Conservation (phyloP, 78 protist species). For the Creolimax fragrantissima region DNA sequence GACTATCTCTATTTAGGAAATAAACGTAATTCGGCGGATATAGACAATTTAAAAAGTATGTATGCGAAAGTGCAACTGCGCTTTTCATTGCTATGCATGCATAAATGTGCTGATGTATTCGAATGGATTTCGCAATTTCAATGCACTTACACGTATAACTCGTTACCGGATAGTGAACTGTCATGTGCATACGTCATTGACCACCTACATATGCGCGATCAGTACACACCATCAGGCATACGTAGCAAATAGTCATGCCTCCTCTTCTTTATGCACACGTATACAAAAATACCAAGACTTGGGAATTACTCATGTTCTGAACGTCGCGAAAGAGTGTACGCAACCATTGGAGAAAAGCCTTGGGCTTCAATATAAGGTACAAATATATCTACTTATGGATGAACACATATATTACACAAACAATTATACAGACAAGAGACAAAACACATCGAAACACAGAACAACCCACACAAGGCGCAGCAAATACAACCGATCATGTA, state of each 20-base stretch:
- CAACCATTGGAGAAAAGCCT: neutral
- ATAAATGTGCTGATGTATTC: neutral
- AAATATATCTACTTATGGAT: too few species aligned
- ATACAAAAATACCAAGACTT: too few species aligned
- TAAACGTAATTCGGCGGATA: neutral
- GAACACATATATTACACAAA: too few species aligned
- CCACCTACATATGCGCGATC: neutral
- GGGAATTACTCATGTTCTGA: neutral
- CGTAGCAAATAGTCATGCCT: too few species aligned
- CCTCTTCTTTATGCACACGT: too few species aligned
- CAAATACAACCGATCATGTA: too few species aligned
- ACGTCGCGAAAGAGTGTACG: neutral
- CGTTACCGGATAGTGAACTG: neutral
- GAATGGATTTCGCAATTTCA: neutral
- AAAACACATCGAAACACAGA: too few species aligned
- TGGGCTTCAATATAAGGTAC: neutral
- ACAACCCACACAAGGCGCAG: too few species aligned
- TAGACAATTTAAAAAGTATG: neutral
- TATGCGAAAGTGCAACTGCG: neutral
- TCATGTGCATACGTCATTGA: neutral
- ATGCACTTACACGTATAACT: neutral
- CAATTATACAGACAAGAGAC: too few species aligned
- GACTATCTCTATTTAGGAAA: constrained; percentile 17
- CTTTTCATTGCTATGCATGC: neutral
- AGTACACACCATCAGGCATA: too few species aligned